Conservation (phyloP, 441 rosid genomes). For the Hypseocharis bilobata region DNA sequence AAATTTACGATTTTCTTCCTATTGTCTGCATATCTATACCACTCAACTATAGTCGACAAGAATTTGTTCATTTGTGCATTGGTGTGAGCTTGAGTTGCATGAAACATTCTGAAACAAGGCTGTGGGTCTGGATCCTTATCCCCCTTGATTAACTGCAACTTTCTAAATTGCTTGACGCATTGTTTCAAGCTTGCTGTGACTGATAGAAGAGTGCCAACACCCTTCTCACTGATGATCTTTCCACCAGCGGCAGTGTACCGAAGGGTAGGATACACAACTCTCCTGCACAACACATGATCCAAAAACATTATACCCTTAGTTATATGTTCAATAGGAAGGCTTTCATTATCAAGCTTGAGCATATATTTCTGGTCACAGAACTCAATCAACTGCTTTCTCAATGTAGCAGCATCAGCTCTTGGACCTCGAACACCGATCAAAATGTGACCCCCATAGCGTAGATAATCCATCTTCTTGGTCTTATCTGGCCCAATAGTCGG, state of each 20-base stretch:
- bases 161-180: constrained; percentile 81
- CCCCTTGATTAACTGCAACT: constrained; percentile 69
- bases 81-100: constrained; percentile 91
- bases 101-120: constrained; percentile 96
- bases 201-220: constrained; percentile 82
- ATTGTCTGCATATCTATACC: constrained; percentile 89
- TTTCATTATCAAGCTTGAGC: constrained; percentile 83
- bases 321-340: constrained; percentile 81
- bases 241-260: constrained; percentile 89
- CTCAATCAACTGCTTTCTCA: constrained; percentile 86
- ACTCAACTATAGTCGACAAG: constrained; percentile 73
- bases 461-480: constrained; percentile 77
- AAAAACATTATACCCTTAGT: constrained; percentile 95
- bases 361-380: constrained; percentile 79
- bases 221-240: constrained; percentile 91
- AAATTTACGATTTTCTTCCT: constrained; percentile 79
- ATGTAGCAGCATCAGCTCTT: constrained; percentile 79
- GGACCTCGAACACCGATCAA: constrained; percentile 90
- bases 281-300: constrained; percentile 84
- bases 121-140: constrained; percentile 93
- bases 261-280: constrained; percentile 89
- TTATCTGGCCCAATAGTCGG: constrained; percentile 95
- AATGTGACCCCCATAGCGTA: constrained; percentile 83
- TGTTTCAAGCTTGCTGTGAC: constrained; percentile 90
- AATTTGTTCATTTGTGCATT: constrained; percentile 91